phyloP scores from a whole-genome alignment of 2,329 filamentous ascomycete genomes.

The Amauroascus verrucosus region DNA sequence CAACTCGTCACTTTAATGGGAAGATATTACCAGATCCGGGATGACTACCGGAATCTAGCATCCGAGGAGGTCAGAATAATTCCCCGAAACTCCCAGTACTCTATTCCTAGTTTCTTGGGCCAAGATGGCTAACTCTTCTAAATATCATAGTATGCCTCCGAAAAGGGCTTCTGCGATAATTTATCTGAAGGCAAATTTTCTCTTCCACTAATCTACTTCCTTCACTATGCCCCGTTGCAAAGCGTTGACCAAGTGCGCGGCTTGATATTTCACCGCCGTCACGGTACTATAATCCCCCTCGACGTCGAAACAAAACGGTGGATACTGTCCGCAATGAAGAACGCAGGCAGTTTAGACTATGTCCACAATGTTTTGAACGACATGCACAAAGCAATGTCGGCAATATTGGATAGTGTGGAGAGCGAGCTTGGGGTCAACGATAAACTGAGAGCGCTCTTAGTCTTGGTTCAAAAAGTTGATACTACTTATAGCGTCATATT shows the following conservation, averaged over 20 bases:
- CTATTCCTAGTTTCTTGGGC: background rate
- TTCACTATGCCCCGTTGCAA: conserved; percentile 41
- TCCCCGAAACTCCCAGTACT: background rate
- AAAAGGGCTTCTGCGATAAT: conserved; percentile 93
- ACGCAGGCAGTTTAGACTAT: conserved; percentile 9
- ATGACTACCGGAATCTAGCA: conserved; percentile 82
- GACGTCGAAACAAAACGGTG: background rate
- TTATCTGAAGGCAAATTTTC: conserved; percentile 95
- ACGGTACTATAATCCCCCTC: background rate
- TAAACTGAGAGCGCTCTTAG: background rate
- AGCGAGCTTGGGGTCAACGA: background rate
- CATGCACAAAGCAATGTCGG: conserved; percentile 4
- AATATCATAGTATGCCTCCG: conserved; percentile 54
- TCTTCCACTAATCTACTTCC: conserved; percentile 89
- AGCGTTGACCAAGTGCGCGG: background rate
- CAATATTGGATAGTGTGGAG: conserved; percentile 1
- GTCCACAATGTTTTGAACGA: background rate
- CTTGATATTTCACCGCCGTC: background rate
- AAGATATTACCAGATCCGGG: conserved; percentile 39
- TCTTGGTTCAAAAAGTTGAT: background rate
- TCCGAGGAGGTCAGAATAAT: conserved; percentile 25
- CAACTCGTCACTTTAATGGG: conserved; percentile 57
- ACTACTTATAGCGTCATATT: no score
- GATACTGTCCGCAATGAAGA: conserved; percentile 7
- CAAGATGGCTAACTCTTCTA: conserved; percentile 14